These are phyloP conservation scores for Annona cherimola DNA, from an alignment of 164 flowering plant species.

Conservation along the genomic window DNA sequence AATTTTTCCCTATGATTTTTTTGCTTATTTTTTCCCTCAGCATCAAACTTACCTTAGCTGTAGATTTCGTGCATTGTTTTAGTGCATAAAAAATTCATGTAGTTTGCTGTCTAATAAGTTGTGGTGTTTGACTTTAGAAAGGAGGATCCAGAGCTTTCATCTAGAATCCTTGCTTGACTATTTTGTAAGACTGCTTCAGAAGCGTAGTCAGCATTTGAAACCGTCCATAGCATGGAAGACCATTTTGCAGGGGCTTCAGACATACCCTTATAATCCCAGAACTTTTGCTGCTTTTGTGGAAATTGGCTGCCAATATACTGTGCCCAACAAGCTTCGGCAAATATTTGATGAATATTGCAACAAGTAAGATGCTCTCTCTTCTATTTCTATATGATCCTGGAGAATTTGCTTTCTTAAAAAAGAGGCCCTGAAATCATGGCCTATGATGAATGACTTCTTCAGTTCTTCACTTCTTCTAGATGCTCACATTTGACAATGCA, in stretches of 20 bases:
- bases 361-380: conserved; percentile 42
- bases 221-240: conserved; percentile 47
- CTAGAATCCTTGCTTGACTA: conserved; percentile 62
- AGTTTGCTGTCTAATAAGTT: not conserved
- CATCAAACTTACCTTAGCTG: too few species aligned
- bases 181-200: conserved; percentile 53
- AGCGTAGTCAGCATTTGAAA: conserved; percentile 35
- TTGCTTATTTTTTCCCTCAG: too few species aligned
- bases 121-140: conserved; percentile 40
- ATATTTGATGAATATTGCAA: conserved; percentile 60
- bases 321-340: conserved; percentile 72
- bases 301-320: conserved; percentile 48
- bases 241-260: conserved; percentile 59
- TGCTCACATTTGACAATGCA: too few species aligned
- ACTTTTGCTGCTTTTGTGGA: conserved; percentile 51
- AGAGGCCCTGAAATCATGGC: not conserved
- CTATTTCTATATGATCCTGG: not conserved
- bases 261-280: conserved; percentile 68
- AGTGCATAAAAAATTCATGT: not conserved
- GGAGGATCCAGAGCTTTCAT: conserved; percentile 66
- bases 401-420: not conserved
- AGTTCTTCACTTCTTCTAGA: not conserved
- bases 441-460: not conserved
- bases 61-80: not conserved
- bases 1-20: too few species aligned